A percentile compares a stretch with the other conserved stretches of the same genome.
Evolutionary conservation across 129 eudicot species (phyloP).

Genomic region (Dittrichia graveolens): DNA sequence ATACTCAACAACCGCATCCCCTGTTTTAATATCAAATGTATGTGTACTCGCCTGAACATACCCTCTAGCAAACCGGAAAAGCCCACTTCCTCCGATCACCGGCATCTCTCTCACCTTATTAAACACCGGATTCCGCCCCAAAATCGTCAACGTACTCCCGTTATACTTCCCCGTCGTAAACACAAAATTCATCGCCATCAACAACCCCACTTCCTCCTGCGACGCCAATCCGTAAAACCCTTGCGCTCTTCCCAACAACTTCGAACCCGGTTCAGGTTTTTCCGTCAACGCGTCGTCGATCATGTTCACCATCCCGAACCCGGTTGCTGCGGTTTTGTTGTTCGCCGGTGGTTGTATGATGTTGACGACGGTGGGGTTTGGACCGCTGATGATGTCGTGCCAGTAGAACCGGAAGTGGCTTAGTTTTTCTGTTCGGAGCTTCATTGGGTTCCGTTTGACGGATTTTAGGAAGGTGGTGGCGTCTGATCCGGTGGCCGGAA

Average conservation of each 20-base stretch:
- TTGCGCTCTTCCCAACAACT: constrained; percentile 60
- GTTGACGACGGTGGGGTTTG: constrained; percentile 40
- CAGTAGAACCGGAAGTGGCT: constrained; percentile 58
- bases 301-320: constrained; percentile 53
- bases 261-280: constrained; percentile 50
- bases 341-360: constrained; percentile 35
- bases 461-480: constrained; percentile 22
- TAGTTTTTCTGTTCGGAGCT: constrained; percentile 42
- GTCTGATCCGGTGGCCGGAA: constrained; percentile 9
- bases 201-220: constrained; percentile 47
- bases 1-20: constrained; percentile 73
- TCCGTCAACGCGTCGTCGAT: constrained; percentile 62
- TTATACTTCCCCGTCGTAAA: constrained; percentile 62
- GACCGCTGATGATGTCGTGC: constrained; percentile 58
- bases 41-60: constrained; percentile 64
- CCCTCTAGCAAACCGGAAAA: constrained; percentile 68
- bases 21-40: constrained; percentile 39
- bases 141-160: constrained; percentile 56
- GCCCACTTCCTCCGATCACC: constrained; percentile 73
- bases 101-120: constrained; percentile 71
- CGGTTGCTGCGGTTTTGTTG: constrained; percentile 28
- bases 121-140: constrained; percentile 63
- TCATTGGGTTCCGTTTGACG: constrained; percentile 21
- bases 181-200: constrained; percentile 69
- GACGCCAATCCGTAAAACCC: constrained; percentile 63